Percentiles rank a stretch among this genome's conserved stretches.
These are phyloP conservation scores for Penicillium fimorum DNA, from an alignment of 495 filamentous ascomycete species.

Conservation along the genomic window DNA sequence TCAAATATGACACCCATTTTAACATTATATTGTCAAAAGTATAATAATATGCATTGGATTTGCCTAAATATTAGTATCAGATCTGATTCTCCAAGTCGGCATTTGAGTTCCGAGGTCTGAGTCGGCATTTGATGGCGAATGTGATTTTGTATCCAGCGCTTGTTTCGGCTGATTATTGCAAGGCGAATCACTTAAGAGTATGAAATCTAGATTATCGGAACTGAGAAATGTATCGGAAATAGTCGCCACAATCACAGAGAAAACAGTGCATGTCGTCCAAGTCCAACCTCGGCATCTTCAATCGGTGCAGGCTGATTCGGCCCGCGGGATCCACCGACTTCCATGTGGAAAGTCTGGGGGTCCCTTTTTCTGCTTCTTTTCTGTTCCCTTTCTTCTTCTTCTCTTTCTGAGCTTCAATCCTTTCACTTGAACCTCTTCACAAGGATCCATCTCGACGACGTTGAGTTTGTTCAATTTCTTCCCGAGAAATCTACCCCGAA, in stretches of 20 bases:
- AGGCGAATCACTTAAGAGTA: background rate
- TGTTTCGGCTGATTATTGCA: background rate
- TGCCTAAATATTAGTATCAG: background rate
- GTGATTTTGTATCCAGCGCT: slow-evolving; percentile 7
- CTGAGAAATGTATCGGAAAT: background rate
- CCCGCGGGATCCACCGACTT: slow-evolving; percentile 37
- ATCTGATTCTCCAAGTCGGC: slow-evolving; percentile 8
- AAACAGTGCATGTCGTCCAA: background rate
- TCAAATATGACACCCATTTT: background rate
- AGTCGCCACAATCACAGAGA: background rate
- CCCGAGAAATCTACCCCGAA: slow-evolving; percentile 18
- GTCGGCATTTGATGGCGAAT: slow-evolving; percentile 24
- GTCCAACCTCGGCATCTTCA: slow-evolving; percentile 37
- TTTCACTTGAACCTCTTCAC: slow-evolving; percentile 3
- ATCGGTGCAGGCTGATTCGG: slow-evolving; percentile 27
- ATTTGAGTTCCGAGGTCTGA: slow-evolving; percentile 24
- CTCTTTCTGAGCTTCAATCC: slow-evolving; percentile 7
- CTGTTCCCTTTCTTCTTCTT: slow-evolving; percentile 15
- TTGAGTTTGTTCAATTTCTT: background rate
- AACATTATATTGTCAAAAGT: background rate
- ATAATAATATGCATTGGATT: background rate
- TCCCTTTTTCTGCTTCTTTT: slow-evolving; percentile 20
- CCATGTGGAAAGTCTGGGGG: slow-evolving; percentile 30
- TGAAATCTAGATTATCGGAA: background rate
- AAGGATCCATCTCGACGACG: background rate